Conservation (phyloP, 179 eudicot species). For the Vitellaria paradoxa region DNA sequence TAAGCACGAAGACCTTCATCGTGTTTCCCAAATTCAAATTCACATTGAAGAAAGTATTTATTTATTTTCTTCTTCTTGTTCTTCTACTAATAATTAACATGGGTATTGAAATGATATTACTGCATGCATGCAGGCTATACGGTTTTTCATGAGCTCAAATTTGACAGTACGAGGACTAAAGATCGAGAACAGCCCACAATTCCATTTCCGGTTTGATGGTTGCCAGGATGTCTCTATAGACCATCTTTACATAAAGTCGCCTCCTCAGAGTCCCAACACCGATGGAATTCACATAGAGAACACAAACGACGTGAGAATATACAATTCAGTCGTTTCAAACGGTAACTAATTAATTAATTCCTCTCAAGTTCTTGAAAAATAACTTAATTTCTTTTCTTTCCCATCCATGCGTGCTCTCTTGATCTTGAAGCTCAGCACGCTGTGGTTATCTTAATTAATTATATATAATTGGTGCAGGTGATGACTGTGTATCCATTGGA, state of each 20-base stretch:
- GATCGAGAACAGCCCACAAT: conserved; percentile 83
- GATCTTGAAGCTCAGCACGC: neutral
- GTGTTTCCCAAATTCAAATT: conserved; percentile 30
- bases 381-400: conserved; percentile 6
- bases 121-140: conserved; percentile 47
- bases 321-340: conserved; percentile 67
- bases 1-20: conserved; percentile 54
- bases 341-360: conserved; percentile 36
- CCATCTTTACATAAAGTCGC: conserved; percentile 62
- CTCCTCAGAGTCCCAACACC: conserved; percentile 81
- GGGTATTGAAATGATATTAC: no score
- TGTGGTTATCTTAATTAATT: neutral
- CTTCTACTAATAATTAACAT: no score
- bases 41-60: no score
- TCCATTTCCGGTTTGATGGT: conserved; percentile 79
- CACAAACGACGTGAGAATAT: conserved; percentile 67
- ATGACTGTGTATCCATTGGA: conserved; percentile 95
- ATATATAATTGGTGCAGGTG: conserved; percentile 38
- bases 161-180: conserved; percentile 64
- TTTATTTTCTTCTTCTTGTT: no score
- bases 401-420: no score
- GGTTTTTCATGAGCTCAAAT: conserved; percentile 81
- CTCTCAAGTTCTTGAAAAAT: neutral
- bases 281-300: conserved; percentile 95
- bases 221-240: conserved; percentile 66